Evolutionary conservation across 805 yeast species (phyloP).

Genomic region (Candida pseudofarinosa): DNA sequence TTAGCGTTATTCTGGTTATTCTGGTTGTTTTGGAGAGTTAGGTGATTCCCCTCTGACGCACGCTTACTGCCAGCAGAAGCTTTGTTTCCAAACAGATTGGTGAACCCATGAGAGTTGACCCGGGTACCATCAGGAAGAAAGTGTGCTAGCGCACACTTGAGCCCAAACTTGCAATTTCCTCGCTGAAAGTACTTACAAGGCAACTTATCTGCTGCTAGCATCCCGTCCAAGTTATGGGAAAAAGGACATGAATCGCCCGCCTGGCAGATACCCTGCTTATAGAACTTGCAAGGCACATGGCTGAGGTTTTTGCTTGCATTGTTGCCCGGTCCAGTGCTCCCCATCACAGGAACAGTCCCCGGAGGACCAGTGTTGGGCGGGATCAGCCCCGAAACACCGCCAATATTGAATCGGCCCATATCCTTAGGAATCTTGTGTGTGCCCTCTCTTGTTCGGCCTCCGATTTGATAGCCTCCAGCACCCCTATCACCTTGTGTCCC

Average conservation of each 20-base stretch:
- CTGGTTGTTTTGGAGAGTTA: background rate
- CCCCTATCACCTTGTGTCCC: background rate
- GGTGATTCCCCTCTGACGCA: background rate
- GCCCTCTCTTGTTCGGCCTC: background rate
- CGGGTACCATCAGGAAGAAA: conserved; percentile 84
- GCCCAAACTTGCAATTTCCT: conserved; percentile 96
- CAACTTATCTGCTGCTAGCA: conserved; percentile 46
- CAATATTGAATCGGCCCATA: conserved; percentile 12
- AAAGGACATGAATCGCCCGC: conserved; percentile 93
- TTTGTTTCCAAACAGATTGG: conserved; percentile 1
- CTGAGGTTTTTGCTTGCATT: conserved; percentile 52
- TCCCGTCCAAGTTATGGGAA: conserved; percentile 65
- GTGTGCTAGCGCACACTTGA: conserved; percentile 92
- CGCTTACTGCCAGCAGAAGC: background rate
- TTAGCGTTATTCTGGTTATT: background rate
- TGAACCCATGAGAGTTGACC: conserved; percentile 46
- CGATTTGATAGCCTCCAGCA: background rate
- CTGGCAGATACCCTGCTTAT: conserved; percentile 87
- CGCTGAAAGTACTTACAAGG: conserved; percentile 93
- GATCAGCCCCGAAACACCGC: conserved; percentile 15
- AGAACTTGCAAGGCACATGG: conserved; percentile 97
- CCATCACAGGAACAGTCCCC: conserved; percentile 18
- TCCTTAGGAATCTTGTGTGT: conserved; percentile 5
- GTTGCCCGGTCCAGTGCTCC: conserved; percentile 9
- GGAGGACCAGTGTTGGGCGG: conserved; percentile 39